Evolutionary conservation across 2,329 filamentous ascomycete species (phyloP).

Genomic region (Corniculantispora saksenae): DNA sequence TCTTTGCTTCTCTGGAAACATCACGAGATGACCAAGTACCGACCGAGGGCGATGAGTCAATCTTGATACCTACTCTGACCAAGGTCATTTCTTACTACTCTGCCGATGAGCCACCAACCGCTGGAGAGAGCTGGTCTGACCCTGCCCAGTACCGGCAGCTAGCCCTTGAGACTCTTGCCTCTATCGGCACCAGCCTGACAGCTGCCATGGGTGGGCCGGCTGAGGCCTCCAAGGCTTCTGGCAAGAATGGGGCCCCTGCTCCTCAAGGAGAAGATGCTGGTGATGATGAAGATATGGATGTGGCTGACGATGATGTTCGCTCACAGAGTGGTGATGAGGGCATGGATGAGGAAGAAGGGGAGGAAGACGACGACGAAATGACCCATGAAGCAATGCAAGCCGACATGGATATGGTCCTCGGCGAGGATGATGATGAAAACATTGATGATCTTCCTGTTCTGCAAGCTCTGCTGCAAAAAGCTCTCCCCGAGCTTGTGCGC

Average conservation of each 20-base stretch:
- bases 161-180: constrained; percentile 63
- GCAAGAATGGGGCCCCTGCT: constrained; percentile 37
- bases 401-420: constrained; percentile 66
- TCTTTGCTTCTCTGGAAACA: constrained; percentile 49
- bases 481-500: constrained; percentile 47
- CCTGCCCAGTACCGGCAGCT: constrained; percentile 51
- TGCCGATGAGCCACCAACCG: constrained; percentile 27
- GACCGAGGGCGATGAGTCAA: constrained; percentile 35
- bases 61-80: constrained; percentile 39
- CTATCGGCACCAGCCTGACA: constrained; percentile 62
- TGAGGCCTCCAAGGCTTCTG: constrained; percentile 8
- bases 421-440: constrained; percentile 40
- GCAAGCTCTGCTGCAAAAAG: constrained; percentile 39
- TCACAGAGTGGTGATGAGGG: constrained; percentile 39
- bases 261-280: constrained; percentile 32
- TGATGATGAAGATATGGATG: constrained; percentile 41
- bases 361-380: constrained; percentile 54
- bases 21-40: constrained; percentile 26
- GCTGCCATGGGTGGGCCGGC: constrained; percentile 41
- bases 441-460: constrained; percentile 58
- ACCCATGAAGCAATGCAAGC: constrained; percentile 58
- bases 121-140: constrained; percentile 41
- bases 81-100: constrained; percentile 32
- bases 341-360: constrained; percentile 40
- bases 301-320: constrained; percentile 36